These are phyloP conservation scores for Leccinum holopus DNA, from an alignment of 1,284 basidiomycete genomes.

Conservation along the genomic window DNA sequence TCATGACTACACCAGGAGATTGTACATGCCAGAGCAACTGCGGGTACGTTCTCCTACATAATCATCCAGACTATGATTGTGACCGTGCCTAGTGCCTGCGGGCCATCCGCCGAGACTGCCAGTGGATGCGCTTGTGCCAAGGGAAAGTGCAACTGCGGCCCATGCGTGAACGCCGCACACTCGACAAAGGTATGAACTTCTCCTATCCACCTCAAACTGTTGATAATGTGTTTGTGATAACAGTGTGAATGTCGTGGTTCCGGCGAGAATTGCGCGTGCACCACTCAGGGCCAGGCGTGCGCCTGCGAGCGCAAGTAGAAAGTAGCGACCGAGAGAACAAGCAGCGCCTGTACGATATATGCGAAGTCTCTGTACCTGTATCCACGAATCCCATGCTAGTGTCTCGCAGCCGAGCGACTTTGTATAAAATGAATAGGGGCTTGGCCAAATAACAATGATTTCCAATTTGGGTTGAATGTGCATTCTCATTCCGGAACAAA, in stretches of 20 bases:
- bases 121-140: constrained; percentile 23
- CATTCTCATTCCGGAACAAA: neutral
- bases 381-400: neutral
- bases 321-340: constrained; percentile 12
- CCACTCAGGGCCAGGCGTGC: constrained; percentile 14
- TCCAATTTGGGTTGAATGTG: constrained; percentile 28
- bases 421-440: constrained; percentile 5
- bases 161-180: constrained; percentile 23
- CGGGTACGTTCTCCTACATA: constrained; percentile 14
- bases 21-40: constrained; percentile 27
- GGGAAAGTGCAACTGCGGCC: constrained; percentile 18
- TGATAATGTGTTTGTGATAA: neutral
- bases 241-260: constrained; percentile 27
- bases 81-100: constrained; percentile 20
- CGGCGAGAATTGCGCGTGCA: constrained; percentile 19
- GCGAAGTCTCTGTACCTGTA: neutral
- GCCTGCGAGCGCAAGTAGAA: constrained; percentile 21
- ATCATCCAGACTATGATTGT: neutral
- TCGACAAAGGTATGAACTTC: constrained; percentile 15
- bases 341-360: neutral
- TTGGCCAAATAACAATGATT: constrained; percentile 4
- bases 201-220: neutral
- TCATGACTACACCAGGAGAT: constrained; percentile 5
- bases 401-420: constrained; percentile 3
- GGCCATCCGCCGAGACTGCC: constrained; percentile 22